Evolutionary conservation across 768 basidiomycete genomes (phyloP), one percentile per base, ranked within the genome.

Genomic region (Xerocomus potaroensis): DNA sequence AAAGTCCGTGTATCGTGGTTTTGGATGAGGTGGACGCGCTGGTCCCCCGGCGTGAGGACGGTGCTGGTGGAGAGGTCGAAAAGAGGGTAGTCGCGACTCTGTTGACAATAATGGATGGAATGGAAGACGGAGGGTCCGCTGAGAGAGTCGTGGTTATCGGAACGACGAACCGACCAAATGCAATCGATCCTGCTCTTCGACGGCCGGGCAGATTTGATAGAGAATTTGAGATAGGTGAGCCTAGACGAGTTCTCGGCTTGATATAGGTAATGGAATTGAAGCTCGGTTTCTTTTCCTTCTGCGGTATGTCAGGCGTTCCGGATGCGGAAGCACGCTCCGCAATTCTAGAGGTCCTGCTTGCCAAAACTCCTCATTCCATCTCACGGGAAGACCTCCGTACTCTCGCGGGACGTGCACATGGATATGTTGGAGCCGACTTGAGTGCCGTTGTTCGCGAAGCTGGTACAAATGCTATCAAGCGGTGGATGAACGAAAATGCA

Each of bases 391-490:
- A 88, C 9, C 77, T 99, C 2, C 69, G 74, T 21, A 54, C 73
- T 2, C 67, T 97, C 15, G 86, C 94, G 0, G 74, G 79, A 10
- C 79, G 79, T 26, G 92, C 93, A 10, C 92, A 99, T 53, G 96
- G 96, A 0, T 98, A 94, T 63, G 96, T 99, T 37, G 96, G 95
- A 7, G 96, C 96, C 5, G 96, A 99, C 66, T 75, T 99, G 35
- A 83, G 85, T 26, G 91, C 93, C 0, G 82, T 97, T 44, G 81
- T 97, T 19, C 86, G 95, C 26, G 90, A 95, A 67, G 93, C 93
- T 8, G 94, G 94, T 3, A 93, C 92, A 3, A 66, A 81, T 18
- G 88, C 93, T 3, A 95, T 99, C 63, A 94, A 94, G 57, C 82
- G 86, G 15, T 88, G 81, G 81, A 68, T 87, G 22, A 69, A 70